phyloP scores from a whole-genome alignment of 495 filamentous ascomycete genomes.

The Tuber umbilicatum region DNA sequence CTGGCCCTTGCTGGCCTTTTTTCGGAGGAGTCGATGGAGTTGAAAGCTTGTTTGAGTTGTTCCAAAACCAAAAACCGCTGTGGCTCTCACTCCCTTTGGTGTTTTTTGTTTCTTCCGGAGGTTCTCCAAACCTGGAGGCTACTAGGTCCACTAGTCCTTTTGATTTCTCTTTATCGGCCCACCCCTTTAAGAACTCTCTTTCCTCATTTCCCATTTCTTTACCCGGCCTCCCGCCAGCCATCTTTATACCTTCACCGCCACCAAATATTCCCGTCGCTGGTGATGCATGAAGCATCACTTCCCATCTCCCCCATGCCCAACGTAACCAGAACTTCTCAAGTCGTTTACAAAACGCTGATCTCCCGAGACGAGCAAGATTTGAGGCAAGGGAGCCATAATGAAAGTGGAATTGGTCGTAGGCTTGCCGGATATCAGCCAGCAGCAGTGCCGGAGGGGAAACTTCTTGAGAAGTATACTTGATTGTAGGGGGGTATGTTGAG shows the following conservation, averaged over 20 bases:
- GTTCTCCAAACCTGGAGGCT: conserved; percentile 74
- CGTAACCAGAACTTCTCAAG: conserved; percentile 77
- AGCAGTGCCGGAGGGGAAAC: conserved; percentile 74
- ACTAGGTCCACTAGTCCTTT: conserved; percentile 72
- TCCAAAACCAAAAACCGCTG: conserved; percentile 37
- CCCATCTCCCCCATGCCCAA: conserved; percentile 70
- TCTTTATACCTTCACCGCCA: conserved; percentile 65
- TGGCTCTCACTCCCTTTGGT: conserved; percentile 12
- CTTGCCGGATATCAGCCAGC: conserved; percentile 70
- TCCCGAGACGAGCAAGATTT: conserved; percentile 50
- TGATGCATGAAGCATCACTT: conserved; percentile 81
- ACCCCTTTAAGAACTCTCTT: conserved; percentile 79
- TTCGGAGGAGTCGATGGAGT: neutral
- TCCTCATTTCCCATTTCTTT: conserved; percentile 92
- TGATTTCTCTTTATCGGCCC: conserved; percentile 55
- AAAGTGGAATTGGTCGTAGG: conserved; percentile 76
- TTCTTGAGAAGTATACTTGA: conserved; percentile 81
- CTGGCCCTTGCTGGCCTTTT: conserved; percentile 16
- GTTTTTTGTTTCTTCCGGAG: conserved; percentile 15
- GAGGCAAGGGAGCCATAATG: conserved; percentile 61
- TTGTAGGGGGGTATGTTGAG: conserved; percentile 40
- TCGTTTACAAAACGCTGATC: conserved; percentile 54
- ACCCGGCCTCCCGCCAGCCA: conserved; percentile 86
- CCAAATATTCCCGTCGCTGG: conserved; percentile 66
- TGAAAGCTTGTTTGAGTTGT: conserved; percentile 20